Conservation (phyloP, 176 grass and related monocot species). For the Saccharum officinarum region DNA sequence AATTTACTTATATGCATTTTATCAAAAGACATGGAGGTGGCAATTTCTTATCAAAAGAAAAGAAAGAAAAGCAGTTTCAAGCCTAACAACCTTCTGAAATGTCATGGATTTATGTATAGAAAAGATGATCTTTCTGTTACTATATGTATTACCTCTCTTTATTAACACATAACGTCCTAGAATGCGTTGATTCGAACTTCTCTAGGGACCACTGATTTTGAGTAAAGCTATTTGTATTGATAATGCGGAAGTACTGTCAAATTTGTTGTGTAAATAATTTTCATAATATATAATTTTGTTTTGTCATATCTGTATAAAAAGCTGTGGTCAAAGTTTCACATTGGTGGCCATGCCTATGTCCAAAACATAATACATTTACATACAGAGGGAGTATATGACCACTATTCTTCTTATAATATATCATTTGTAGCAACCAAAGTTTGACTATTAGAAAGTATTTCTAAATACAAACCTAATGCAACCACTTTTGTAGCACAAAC, state of each 20-base stretch:
- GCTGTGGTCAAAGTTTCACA: not conserved
- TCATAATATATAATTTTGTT: not conserved
- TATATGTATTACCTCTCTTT: constrained; percentile 15
- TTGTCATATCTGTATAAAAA: not conserved
- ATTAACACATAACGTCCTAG: not conserved
- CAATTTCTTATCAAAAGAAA: no score
- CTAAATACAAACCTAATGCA: not conserved
- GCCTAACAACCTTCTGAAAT: not conserved
- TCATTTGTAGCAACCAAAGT: not conserved
- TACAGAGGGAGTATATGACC: not conserved
- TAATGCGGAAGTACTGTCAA: not conserved
- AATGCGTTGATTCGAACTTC: not conserved
- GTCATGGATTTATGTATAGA: constrained; percentile 6
- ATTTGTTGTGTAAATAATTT: not conserved
- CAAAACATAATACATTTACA: not conserved
- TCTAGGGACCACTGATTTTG: not conserved
- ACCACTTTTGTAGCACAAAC: not conserved
- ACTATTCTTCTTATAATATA: not conserved
- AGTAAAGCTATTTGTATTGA: constrained; percentile 1
- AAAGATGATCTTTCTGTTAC: not conserved
- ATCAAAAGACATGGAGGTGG: no score
- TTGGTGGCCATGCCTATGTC: not conserved
- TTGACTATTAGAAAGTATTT: not conserved
- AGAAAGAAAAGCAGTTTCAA: no score
- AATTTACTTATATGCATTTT: not conserved